phyloP scores from a whole-genome alignment of 2,329 filamentous ascomycete genomes.

The Aspergillus ruber region DNA sequence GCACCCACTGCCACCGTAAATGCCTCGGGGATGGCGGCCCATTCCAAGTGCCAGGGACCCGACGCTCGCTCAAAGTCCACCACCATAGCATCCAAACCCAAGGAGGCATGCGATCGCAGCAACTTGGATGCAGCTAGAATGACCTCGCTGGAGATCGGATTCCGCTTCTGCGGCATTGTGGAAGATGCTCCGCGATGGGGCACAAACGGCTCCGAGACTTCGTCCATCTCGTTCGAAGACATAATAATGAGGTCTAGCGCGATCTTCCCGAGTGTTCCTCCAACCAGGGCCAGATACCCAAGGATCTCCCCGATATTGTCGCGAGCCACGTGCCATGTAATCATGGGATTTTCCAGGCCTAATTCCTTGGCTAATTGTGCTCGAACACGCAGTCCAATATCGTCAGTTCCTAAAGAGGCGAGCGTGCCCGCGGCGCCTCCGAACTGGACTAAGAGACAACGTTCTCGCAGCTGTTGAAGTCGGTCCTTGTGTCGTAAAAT shows the following conservation, averaged over 20 bases:
- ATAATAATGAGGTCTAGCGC: slow-evolving; percentile 53
- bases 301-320: slow-evolving; percentile 50
- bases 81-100: slow-evolving; percentile 53
- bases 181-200: slow-evolving; percentile 49
- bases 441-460: slow-evolving; percentile 49
- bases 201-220: slow-evolving; percentile 52
- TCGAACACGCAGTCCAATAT: slow-evolving; percentile 45
- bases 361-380: slow-evolving; percentile 42
- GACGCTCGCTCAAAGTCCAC: slow-evolving; percentile 53
- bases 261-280: slow-evolving; percentile 50
- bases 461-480: slow-evolving; percentile 40
- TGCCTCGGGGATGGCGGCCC: slow-evolving; percentile 49
- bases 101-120: slow-evolving; percentile 46
- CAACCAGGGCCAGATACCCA: slow-evolving; percentile 49
- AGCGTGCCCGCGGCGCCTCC: slow-evolving; percentile 52
- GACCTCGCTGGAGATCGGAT: slow-evolving; percentile 53
- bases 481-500: slow-evolving; percentile 46
- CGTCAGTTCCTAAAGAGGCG: slow-evolving; percentile 45
- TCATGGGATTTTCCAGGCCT: slow-evolving; percentile 43
- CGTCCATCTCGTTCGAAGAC: slow-evolving; percentile 51
- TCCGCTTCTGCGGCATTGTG: slow-evolving; percentile 56
- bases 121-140: slow-evolving; percentile 51
- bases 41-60: slow-evolving; percentile 55
- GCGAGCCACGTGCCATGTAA: slow-evolving; percentile 54
- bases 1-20: slow-evolving; percentile 50